Evolutionary conservation across 78 protist species (phyloP).

Genomic region (Bigelowiella natans): DNA sequence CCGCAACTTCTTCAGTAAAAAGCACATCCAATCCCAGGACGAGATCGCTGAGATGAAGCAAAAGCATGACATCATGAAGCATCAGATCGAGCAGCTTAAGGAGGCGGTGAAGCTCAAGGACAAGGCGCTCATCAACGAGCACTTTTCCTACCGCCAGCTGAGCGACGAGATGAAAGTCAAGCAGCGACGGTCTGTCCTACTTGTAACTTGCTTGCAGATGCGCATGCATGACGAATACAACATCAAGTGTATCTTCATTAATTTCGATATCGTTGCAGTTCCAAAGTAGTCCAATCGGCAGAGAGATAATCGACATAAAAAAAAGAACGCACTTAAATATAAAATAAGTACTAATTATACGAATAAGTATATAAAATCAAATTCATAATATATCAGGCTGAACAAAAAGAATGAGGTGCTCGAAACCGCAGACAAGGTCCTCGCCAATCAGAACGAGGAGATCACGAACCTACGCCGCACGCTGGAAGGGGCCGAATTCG

Average conservation of each 20-base stretch:
- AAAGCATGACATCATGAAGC: constrained; percentile 67
- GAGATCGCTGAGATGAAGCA: constrained; percentile 68
- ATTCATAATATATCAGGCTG: too few relatives aligned
- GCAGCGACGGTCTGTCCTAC: too few relatives aligned
- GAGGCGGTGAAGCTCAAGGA: constrained; percentile 47
- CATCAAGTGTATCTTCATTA: not conserved
- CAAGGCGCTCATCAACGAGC: not conserved
- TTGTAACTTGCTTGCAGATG: too few relatives aligned
- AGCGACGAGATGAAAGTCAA: not conserved
- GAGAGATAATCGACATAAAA: too few relatives aligned
- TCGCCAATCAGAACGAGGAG: constrained; percentile 8
- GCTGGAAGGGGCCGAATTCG: not conserved
- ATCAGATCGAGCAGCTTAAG: constrained; percentile 73
- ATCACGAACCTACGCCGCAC: not conserved
- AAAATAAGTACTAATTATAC: too few relatives aligned
- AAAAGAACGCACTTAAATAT: too few relatives aligned
- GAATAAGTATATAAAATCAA: too few relatives aligned
- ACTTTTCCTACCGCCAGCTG: not conserved
- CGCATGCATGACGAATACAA: too few relatives aligned
- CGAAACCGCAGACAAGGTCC: not conserved
- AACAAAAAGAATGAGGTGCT: constrained; percentile 3
- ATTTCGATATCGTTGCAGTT: constrained; percentile 24
- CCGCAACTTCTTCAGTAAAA: constrained; percentile 67
- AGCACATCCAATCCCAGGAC: constrained; percentile 61
- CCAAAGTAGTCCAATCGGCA: too few relatives aligned